A percentile compares a stretch with the other conserved stretches of the same genome.
These are phyloP conservation scores for Xylaria grammica DNA, from an alignment of 495 filamentous ascomycete species.

Conservation along the genomic window DNA sequence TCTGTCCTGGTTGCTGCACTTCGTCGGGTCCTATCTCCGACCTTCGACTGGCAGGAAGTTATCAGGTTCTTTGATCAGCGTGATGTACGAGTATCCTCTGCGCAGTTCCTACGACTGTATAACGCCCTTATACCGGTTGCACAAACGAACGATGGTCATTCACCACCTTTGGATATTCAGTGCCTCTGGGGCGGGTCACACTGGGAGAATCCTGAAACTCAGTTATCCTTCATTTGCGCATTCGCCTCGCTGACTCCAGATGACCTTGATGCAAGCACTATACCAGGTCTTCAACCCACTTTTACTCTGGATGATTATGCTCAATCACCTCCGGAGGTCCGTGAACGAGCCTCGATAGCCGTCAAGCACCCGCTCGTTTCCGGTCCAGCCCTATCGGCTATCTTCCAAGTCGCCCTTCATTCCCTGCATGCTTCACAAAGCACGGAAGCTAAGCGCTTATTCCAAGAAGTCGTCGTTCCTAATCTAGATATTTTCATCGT, in stretches of 20 bases:
- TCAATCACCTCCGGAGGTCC: conserved; percentile 70
- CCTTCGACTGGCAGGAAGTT: conserved; percentile 82
- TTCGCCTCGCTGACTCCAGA: conserved; percentile 72
- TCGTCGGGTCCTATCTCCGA: conserved; percentile 49
- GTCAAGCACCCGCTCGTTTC: conserved; percentile 89
- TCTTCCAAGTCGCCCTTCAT: conserved; percentile 78
- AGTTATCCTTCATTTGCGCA: conserved; percentile 86
- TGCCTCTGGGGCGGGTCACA: conserved; percentile 82
- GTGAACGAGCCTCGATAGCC: conserved; percentile 72
- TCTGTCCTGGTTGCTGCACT: conserved; percentile 70
- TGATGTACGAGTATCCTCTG: conserved; percentile 71
- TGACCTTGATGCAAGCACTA: conserved; percentile 78
- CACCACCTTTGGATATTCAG: conserved; percentile 67
- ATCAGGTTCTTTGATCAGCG: conserved; percentile 84
- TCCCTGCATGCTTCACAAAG: conserved; percentile 67
- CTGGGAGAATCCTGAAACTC: conserved; percentile 85
- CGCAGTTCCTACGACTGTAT: conserved; percentile 82
- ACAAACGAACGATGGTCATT: conserved; percentile 51
- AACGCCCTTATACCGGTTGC: conserved; percentile 74
- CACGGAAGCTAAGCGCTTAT: conserved; percentile 67
- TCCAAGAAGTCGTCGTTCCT: conserved; percentile 69
- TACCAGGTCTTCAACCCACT: conserved; percentile 77
- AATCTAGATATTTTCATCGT: conserved; percentile 79
- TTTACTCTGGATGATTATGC: conserved; percentile 80
- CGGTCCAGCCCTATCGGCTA: conserved; percentile 78